Evolutionary conservation across 1,284 basidiomycete genomes (phyloP).

Genomic region (Pseudozyma tsukubaensis): DNA sequence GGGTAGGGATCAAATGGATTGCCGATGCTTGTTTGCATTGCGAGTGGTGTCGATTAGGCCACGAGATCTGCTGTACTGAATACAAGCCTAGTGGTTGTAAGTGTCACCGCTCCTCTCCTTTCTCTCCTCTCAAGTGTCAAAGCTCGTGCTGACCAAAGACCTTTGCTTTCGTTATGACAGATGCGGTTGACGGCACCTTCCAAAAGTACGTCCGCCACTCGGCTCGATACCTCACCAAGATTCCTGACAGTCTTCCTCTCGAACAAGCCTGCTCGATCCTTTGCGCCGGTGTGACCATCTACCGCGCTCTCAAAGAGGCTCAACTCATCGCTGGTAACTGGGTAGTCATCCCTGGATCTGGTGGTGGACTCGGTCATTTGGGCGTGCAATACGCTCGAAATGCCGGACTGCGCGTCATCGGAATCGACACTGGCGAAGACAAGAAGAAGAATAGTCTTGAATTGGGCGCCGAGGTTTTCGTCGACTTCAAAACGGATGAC

Average conservation of each 20-base stretch:
- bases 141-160: too few relatives aligned
- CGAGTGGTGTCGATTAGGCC: conserved; percentile 78
- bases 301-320: conserved; percentile 84
- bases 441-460: conserved; percentile 78
- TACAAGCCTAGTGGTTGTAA: conserved; percentile 69
- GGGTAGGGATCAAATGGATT: conserved; percentile 81
- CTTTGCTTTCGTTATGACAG: conserved; percentile 34
- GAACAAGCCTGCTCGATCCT: conserved; percentile 83
- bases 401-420: conserved; percentile 76
- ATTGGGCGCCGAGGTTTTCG: conserved; percentile 81
- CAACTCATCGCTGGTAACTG: conserved; percentile 78
- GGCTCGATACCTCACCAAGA: conserved; percentile 76
- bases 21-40: conserved; percentile 77
- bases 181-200: conserved; percentile 81
- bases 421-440: conserved; percentile 80
- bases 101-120: conserved; percentile 6
- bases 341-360: conserved; percentile 83
- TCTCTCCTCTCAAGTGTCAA: not conserved
- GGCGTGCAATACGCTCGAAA: conserved; percentile 55
- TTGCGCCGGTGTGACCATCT: conserved; percentile 82
- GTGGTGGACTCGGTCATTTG: conserved; percentile 73
- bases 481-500: conserved; percentile 79
- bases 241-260: conserved; percentile 72
- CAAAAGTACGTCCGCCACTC: conserved; percentile 76
- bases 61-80: conserved; percentile 74